Conservation (phyloP, 768 basidiomycete species). For the Leucosporidium creatinivorum region DNA sequence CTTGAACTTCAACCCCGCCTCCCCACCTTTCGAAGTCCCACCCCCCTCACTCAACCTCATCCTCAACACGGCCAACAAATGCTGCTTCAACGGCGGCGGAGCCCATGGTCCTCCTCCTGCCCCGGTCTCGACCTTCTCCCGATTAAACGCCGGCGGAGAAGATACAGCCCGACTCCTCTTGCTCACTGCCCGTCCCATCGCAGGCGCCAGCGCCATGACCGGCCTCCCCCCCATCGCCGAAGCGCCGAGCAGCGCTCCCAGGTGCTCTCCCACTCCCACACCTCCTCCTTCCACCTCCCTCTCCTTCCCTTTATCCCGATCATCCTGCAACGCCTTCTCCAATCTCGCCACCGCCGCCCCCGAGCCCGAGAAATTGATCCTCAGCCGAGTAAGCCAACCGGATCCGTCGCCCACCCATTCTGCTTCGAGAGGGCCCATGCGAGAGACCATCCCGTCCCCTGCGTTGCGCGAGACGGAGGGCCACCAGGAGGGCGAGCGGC, state of each 20-base stretch:
- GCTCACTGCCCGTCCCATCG: no score
- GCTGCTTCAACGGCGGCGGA: neutral
- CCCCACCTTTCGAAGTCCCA: neutral
- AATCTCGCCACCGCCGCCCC: no score
- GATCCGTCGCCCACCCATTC: constrained; percentile 3
- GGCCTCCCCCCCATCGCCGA: neutral
- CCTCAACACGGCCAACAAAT: neutral
- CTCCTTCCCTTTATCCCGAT: no score
- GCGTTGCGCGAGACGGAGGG: neutral
- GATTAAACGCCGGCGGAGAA: no score
- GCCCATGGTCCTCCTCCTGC: no score
- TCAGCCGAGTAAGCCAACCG: neutral
- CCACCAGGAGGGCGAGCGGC: neutral
- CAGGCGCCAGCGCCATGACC: neutral
- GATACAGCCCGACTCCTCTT: no score
- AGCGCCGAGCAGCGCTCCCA: neutral
- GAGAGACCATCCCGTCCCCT: neutral
- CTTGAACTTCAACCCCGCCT: neutral
- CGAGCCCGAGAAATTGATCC: neutral
- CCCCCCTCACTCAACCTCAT: neutral
- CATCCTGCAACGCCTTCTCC: no score
- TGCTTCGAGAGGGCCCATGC: neutral
- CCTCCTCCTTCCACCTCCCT: no score
- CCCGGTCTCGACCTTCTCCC: no score
- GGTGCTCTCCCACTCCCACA: no score